Percentiles rank a stretch among this genome's conserved stretches.
phyloP scores from a whole-genome alignment of 371 early-diverging fungal species.

The Mortierella sp. region DNA sequence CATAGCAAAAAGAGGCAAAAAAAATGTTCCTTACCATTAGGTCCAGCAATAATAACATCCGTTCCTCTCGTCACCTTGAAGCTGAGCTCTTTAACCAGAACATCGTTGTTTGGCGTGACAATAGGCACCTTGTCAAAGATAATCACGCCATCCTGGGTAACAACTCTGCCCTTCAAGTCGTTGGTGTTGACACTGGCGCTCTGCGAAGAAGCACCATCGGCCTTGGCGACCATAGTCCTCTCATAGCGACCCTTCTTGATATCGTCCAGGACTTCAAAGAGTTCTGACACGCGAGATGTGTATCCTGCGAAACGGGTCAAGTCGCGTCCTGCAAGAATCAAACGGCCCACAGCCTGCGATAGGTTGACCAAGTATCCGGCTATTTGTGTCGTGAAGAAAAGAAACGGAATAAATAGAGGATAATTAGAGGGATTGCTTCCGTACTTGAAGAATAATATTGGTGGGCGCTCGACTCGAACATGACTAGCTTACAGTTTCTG shows the following conservation, averaged over 20 bases:
- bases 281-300: slow-evolving; percentile 83
- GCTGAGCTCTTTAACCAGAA: slow-evolving; percentile 84
- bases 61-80: slow-evolving; percentile 90
- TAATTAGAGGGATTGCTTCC: background rate
- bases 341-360: slow-evolving; percentile 88
- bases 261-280: slow-evolving; percentile 82
- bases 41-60: slow-evolving; percentile 92
- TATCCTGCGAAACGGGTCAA: slow-evolving; percentile 86
- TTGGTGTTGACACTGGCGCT: slow-evolving; percentile 64
- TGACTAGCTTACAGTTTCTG: slow-evolving; percentile 74
- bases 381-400: slow-evolving; percentile 20
- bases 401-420: background rate
- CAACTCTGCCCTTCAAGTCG: slow-evolving; percentile 72
- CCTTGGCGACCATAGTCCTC: slow-evolving; percentile 69
- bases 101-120: slow-evolving; percentile 94
- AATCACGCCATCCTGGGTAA: slow-evolving; percentile 79
- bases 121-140: slow-evolving; percentile 92
- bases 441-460: background rate
- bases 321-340: slow-evolving; percentile 87
- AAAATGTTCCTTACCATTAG: slow-evolving; percentile 76
- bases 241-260: slow-evolving; percentile 77
- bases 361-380: slow-evolving; percentile 89
- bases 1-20: background rate
- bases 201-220: slow-evolving; percentile 58
- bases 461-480: background rate